phyloP scores from a whole-genome alignment of 2,329 filamentous ascomycete genomes.

The Fusarium bulbicola region DNA sequence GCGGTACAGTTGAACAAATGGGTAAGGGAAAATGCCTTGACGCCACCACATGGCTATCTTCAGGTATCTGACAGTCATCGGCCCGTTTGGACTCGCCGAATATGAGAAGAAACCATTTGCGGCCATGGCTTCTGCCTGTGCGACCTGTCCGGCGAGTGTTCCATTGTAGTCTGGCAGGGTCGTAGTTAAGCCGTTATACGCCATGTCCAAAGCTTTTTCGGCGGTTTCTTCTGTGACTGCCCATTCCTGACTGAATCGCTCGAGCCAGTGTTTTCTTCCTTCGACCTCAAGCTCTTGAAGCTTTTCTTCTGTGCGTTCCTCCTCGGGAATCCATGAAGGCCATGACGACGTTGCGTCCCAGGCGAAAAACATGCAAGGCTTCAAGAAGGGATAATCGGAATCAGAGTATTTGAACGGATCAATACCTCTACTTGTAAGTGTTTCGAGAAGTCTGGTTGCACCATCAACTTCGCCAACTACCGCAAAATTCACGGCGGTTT shows the following conservation, averaged over 20 bases:
- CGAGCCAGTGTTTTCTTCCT: slow-evolving; percentile 3
- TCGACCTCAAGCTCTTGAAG: neutral
- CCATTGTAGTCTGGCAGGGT: slow-evolving; percentile 1
- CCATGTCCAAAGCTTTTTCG: slow-evolving; percentile 15
- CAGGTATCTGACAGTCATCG: neutral
- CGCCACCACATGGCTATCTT: slow-evolving; percentile 31
- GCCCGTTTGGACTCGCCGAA: slow-evolving; percentile 12
- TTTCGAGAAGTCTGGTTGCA: neutral
- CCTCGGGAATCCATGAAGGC: neutral
- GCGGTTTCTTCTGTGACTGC: neutral
- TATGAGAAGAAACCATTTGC: neutral
- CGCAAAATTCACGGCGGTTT: neutral
- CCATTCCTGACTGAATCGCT: slow-evolving; percentile 14
- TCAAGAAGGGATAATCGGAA: neutral
- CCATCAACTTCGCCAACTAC: neutral
- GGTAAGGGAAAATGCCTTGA: slow-evolving; percentile 24
- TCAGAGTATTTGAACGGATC: neutral
- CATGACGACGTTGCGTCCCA: slow-evolving; percentile 10
- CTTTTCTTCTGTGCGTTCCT: neutral
- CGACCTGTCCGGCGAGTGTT: slow-evolving; percentile 1
- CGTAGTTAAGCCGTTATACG: neutral
- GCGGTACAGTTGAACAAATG: slow-evolving; percentile 19
- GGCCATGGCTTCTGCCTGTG: neutral
- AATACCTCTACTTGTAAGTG: neutral
- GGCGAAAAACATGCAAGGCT: slow-evolving; percentile 12